Conservation (phyloP, 176 grass and related monocot species). For the Cenchrus purpureus region DNA sequence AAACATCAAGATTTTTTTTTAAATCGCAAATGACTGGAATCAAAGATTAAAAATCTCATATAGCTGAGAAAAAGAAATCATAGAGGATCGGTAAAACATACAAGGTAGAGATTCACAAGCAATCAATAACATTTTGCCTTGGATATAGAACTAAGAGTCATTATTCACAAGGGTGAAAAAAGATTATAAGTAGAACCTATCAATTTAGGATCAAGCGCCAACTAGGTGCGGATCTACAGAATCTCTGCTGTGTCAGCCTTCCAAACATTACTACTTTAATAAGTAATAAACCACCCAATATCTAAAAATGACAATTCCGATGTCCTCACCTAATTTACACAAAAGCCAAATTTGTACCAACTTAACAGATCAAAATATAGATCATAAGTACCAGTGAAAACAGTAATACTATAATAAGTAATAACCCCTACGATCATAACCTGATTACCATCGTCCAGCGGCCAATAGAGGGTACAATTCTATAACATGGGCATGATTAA, state of each 20-base stretch:
- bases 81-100: not conserved
- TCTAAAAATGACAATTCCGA: not conserved
- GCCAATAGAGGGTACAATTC: not conserved
- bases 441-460: too few relatives aligned
- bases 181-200: not conserved
- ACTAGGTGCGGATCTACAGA: not conserved
- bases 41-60: not conserved
- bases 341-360: too few relatives aligned
- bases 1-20: not conserved
- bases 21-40: not conserved
- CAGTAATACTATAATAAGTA: not conserved
- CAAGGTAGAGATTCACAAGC: not conserved
- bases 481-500: not conserved
- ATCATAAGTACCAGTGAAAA: not conserved
- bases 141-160: not conserved
- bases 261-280: not conserved
- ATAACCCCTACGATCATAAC: not conserved
- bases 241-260: not conserved
- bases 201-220: not conserved
- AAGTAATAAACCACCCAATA: not conserved
- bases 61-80: fast-evolving
- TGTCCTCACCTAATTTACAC: not conserved
- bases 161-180: not conserved
- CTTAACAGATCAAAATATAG: not conserved
- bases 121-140: not conserved